Evolutionary conservation across 2,329 filamentous ascomycete species (phyloP).

Genomic region (Penicillium sp.): DNA sequence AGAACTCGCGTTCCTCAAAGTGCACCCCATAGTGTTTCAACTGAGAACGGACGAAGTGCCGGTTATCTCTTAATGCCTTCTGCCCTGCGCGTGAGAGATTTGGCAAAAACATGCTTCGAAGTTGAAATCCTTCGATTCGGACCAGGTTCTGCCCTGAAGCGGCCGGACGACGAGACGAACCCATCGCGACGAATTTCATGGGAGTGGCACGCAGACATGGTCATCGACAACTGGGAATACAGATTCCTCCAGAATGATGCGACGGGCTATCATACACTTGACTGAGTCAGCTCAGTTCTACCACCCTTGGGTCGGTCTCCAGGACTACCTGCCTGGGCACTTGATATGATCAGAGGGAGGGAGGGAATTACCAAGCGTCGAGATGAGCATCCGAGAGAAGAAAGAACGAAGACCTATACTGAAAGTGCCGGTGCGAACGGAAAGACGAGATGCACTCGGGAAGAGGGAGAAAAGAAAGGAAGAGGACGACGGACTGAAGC

Average conservation of each 20-base stretch:
- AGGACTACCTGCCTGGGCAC: too few species aligned
- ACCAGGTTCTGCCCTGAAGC: neutral
- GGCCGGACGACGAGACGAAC: neutral
- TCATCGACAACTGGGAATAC: neutral
- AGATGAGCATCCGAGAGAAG: too few species aligned
- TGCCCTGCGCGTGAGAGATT: constrained; percentile 1
- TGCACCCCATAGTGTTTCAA: constrained; percentile 18
- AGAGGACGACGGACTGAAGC: too few species aligned
- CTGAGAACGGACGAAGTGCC: constrained; percentile 7
- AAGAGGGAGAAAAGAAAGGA: too few species aligned
- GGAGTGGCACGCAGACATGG: neutral
- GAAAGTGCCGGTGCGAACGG: too few species aligned
- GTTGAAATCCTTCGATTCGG: constrained; percentile 4
- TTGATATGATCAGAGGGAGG: too few species aligned
- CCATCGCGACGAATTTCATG: neutral
- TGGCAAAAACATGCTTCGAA: constrained; percentile 10
- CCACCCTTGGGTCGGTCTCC: too few species aligned
- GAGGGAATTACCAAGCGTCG: too few species aligned
- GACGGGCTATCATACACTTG: neutral
- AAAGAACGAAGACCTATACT: too few species aligned
- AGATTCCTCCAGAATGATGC: neutral
- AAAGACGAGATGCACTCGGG: too few species aligned
- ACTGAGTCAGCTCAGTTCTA: neutral
- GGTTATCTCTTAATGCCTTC: constrained; percentile 1
- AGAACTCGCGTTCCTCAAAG: constrained; percentile 9